Evolutionary conservation across 2,329 filamentous ascomycete genomes (phyloP).

Genomic region (Metarhizium guizhouense): DNA sequence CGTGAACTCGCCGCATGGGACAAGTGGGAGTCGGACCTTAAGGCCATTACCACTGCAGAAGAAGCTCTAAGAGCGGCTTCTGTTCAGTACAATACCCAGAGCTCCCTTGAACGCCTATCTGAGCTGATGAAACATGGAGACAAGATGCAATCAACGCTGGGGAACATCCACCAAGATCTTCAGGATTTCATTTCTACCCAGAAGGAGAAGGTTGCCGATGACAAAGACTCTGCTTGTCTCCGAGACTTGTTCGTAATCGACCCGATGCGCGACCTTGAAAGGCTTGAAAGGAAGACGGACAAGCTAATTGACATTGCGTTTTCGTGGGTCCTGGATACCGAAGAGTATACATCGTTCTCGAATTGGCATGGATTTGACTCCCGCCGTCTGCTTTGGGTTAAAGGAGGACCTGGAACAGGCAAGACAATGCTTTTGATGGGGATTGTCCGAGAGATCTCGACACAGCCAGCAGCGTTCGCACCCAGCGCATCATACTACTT

Average conservation of each 20-base stretch:
- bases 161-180: constrained; percentile 9
- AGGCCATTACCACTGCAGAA: constrained; percentile 5
- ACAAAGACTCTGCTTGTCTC: constrained; percentile 9
- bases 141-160: constrained; percentile 7
- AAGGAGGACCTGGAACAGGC: constrained; percentile 25
- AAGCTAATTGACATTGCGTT: constrained; percentile 6
- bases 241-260: constrained; percentile 8
- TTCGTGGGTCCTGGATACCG: constrained; percentile 8
- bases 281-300: constrained; percentile 9
- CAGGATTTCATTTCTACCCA: constrained; percentile 9
- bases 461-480: constrained; percentile 4
- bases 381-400: constrained; percentile 22
- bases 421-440: constrained; percentile 27
- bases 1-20: constrained; percentile 7
- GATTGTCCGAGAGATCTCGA: constrained; percentile 17
- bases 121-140: constrained; percentile 7
- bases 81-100: constrained; percentile 8
- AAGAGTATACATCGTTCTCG: constrained; percentile 14
- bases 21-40: constrained; percentile 6
- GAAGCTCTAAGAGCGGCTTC: constrained; percentile 7
- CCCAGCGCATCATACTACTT: constrained; percentile 25
- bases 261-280: constrained; percentile 9
- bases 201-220: constrained; percentile 7
- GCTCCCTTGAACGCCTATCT: constrained; percentile 6
- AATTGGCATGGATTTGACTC: constrained; percentile 17